Percentiles rank a stretch among this genome's conserved stretches.
Evolutionary conservation across 2,329 filamentous ascomycete species (phyloP).

Genomic region (Exophiala alcalophila): DNA sequence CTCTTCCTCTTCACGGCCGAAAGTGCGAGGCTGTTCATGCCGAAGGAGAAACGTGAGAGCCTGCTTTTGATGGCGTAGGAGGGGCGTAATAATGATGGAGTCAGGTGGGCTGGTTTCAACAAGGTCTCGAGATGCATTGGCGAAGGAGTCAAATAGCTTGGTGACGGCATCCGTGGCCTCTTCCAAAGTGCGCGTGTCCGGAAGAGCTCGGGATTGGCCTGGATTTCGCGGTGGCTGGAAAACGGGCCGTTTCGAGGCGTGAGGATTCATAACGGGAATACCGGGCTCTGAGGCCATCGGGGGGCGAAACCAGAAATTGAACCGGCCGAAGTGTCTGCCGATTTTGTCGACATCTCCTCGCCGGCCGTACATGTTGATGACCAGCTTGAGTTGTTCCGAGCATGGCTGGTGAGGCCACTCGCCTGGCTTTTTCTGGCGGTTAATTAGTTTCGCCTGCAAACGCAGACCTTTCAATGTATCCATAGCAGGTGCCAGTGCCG

Average conservation of each 20-base stretch:
- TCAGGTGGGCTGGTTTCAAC: slow-evolving; percentile 66
- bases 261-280: slow-evolving; percentile 73
- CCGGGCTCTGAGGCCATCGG: slow-evolving; percentile 66
- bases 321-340: slow-evolving; percentile 64
- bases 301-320: slow-evolving; percentile 64
- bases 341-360: slow-evolving; percentile 63
- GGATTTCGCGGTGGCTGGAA: slow-evolving; percentile 34
- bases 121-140: slow-evolving; percentile 68
- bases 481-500: slow-evolving; percentile 68
- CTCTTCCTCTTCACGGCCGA: slow-evolving; percentile 57
- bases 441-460: slow-evolving; percentile 67
- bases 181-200: slow-evolving; percentile 66
- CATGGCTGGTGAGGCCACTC: slow-evolving; percentile 63
- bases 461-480: slow-evolving; percentile 67
- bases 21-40: slow-evolving; percentile 66
- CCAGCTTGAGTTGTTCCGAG: slow-evolving; percentile 61
- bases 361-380: slow-evolving; percentile 77
- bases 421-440: slow-evolving; percentile 59
- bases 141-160: slow-evolving; percentile 80
- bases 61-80: slow-evolving; percentile 86
- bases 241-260: slow-evolving; percentile 52
- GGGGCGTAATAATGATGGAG: slow-evolving; percentile 58
- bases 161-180: slow-evolving; percentile 83
- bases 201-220: slow-evolving; percentile 32
- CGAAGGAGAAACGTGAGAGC: slow-evolving; percentile 81